These are phyloP conservation scores for Arthromyces matolae DNA, from an alignment of 768 basidiomycete species.

Conservation along the genomic window DNA sequence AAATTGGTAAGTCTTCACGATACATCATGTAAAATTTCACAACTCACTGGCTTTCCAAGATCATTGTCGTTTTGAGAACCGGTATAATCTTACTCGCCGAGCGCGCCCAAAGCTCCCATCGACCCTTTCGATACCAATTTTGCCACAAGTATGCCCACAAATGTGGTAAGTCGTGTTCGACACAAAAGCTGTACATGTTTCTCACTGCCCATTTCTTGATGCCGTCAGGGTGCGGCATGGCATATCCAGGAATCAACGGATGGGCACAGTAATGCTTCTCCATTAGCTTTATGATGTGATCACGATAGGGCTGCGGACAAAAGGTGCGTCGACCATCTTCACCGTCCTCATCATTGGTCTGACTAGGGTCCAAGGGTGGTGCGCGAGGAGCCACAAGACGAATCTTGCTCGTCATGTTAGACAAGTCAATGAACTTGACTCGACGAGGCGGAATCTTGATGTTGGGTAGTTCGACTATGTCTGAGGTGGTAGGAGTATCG, in stretches of 20 bases:
- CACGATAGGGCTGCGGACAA: not conserved
- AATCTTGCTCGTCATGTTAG: not conserved
- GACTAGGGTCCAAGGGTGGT: not conserved
- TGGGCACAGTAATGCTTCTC: not conserved
- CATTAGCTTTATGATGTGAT: conserved; percentile 1
- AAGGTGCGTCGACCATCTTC: not conserved
- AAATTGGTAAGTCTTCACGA: not conserved
- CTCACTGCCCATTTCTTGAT: not conserved
- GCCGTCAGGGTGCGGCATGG: not conserved
- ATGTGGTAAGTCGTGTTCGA: not conserved
- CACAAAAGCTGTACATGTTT: not conserved
- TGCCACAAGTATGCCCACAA: not conserved
- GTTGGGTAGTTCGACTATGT: not conserved
- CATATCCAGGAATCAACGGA: not conserved
- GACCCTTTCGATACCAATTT: conserved; percentile 1
- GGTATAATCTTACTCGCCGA: not conserved
- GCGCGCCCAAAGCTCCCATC: not conserved
- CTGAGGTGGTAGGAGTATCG: not conserved
- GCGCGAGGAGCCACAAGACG: not conserved
- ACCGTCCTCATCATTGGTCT: not conserved
- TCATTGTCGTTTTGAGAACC: not conserved
- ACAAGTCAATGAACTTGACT: not conserved
- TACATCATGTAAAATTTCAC: too few species aligned
- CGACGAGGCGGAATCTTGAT: not conserved
- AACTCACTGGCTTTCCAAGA: conserved; percentile 5